Conservation (phyloP, 805 yeast genomes). For the Lachancea nothofagi region DNA sequence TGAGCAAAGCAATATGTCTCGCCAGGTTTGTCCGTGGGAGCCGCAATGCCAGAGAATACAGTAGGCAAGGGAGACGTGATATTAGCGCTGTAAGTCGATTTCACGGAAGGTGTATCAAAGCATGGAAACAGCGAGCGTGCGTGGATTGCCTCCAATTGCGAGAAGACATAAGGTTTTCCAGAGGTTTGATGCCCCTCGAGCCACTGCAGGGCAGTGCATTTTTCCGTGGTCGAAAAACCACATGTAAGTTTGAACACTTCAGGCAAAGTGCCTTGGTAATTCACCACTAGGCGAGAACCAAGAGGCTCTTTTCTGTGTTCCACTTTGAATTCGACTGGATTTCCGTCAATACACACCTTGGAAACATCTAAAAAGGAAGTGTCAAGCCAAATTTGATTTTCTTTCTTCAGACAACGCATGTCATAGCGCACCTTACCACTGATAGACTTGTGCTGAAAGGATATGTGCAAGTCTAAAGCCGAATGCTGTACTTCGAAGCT, state of each 20-base stretch:
- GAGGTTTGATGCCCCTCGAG: conserved; percentile 67
- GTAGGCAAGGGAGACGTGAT: conserved; percentile 63
- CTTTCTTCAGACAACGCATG: conserved; percentile 33
- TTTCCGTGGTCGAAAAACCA: conserved; percentile 61
- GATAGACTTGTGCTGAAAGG: conserved; percentile 49
- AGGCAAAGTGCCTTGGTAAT: conserved; percentile 5
- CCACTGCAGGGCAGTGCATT: conserved; percentile 86
- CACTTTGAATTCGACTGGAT: conserved; percentile 31
- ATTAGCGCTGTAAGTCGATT: conserved; percentile 54
- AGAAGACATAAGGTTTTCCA: conserved; percentile 65
- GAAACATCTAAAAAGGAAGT: conserved; percentile 55
- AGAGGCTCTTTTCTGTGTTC: conserved; percentile 45
- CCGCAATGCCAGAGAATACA: conserved; percentile 61
- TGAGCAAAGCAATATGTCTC: conserved; percentile 53
- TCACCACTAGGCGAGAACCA: conserved; percentile 50
- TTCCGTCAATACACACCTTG: conserved; percentile 37
- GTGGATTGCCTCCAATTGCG: conserved; percentile 90
- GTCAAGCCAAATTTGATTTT: conserved; percentile 51
- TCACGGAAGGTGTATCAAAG: conserved; percentile 85
- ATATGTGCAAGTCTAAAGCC: conserved; percentile 45
- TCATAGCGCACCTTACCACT: conserved; percentile 50
- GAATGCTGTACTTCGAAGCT: conserved; percentile 49
- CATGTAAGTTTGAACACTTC: conserved; percentile 34
- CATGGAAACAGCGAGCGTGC: conserved; percentile 85
- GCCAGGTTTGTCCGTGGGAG: conserved; percentile 18